These are phyloP conservation scores for Colletotrichum paranaense DNA, from an alignment of 2,329 filamentous ascomycete species.

Conservation along the genomic window DNA sequence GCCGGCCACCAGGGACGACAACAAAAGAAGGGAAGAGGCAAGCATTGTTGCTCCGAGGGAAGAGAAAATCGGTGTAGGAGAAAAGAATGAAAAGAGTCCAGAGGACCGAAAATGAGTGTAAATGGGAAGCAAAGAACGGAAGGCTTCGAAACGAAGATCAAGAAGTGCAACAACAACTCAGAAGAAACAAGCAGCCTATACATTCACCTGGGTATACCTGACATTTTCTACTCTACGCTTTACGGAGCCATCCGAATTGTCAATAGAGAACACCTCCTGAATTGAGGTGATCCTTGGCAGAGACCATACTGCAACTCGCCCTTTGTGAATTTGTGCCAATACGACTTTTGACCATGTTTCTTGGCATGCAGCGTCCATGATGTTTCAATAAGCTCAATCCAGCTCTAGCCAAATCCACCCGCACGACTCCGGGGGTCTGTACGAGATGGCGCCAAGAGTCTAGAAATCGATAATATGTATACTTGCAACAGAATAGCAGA, in stretches of 20 bases:
- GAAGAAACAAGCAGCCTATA: neutral
- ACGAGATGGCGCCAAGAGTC: neutral
- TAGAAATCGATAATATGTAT: neutral
- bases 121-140: slow-evolving; percentile 14
- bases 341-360: neutral
- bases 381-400: slow-evolving; percentile 28
- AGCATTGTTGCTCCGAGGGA: slow-evolving; percentile 13
- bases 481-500: neutral
- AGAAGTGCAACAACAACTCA: slow-evolving; percentile 14
- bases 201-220: neutral
- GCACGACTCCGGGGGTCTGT: neutral
- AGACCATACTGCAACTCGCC: neutral
- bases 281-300: slow-evolving; percentile 7
- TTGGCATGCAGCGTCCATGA: slow-evolving; percentile 5
- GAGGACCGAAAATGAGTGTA: slow-evolving; percentile 21
- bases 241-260: neutral
- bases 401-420: slow-evolving; percentile 1
- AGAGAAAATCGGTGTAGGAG: neutral
- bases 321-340: neutral
- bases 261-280: neutral
- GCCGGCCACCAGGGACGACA: slow-evolving; percentile 31
- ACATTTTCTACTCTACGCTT: slow-evolving; percentile 3
- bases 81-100: slow-evolving; percentile 13
- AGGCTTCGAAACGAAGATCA: slow-evolving; percentile 6
- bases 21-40: slow-evolving; percentile 29